Evolutionary conservation across 305 asterid genomes (phyloP), one percentile per base, ranked within the genome.

Genomic region (Coffea humblotiana): DNA sequence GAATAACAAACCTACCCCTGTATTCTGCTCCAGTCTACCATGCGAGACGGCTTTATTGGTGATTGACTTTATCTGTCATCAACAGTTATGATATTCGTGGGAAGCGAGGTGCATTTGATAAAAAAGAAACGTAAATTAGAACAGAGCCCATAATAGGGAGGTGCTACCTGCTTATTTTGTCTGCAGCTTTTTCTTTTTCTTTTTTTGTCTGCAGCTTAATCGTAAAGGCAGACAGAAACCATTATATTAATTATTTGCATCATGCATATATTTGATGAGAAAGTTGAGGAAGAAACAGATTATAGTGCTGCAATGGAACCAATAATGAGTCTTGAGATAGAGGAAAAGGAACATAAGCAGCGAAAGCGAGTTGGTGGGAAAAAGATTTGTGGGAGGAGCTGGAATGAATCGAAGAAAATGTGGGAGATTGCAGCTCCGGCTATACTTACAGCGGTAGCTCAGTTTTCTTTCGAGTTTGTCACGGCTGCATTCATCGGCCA

Each of bases 361-460:
- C 58, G 14, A 14, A 14, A 52, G 58, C 58, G 16, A 4, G 25
- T 18, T 56, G 25, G 63, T 56, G 63, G 63, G 10, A 19, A 56
- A 56, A 56, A 56, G 2, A 56, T 56, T 56, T 19, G 32, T 6
- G 40, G 72, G 52, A 75, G 60, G 67, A 75, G 80, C 43, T 72
- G 82, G 65, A 65, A 58, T 48, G 89, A 86, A 66, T 84, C 87
- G 0, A 82, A 77, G 79, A 79, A 82, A 35, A 51, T 84, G 32
- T 86, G 87, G 89, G 71, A 79, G 76, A 84, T 86, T 15, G 86
- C 89, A 0, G 86, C 83, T 35, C 87, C 87, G 0, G 85, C 86
- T 1, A 86, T 86, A n/a, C 82, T 86, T 60, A 79, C 87, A 0
- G 76, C 86, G 2, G 84, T 84, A 21, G 71, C 87, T 43, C 89